phyloP scores from a whole-genome alignment of 345 rosid genomes.

The Mercurialis annua region DNA sequence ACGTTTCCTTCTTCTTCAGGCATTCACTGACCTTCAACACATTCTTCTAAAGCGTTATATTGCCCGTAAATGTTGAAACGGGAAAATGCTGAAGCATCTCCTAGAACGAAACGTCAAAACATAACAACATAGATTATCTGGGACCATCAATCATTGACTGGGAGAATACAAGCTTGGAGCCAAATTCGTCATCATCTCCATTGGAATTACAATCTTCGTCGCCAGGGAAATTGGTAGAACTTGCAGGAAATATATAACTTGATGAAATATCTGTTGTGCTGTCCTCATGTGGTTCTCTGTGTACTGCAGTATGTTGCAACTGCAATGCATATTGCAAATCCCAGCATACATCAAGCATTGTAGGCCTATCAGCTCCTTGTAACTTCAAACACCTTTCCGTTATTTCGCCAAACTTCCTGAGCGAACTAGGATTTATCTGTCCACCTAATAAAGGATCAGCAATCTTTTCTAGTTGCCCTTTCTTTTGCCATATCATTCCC shows the following conservation, averaged over 20 bases:
- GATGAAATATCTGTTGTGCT: neutral
- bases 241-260: neutral
- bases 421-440: neutral
- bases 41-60: no score
- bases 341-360: constrained; percentile 1
- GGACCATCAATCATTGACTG: neutral
- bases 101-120: no score
- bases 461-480: neutral
- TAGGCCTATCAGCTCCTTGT: constrained; percentile 3
- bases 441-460: neutral
- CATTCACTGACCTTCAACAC: no score
- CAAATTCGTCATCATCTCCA: neutral
- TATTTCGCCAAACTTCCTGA: constrained; percentile 5
- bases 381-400: neutral
- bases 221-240: neutral
- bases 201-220: neutral
- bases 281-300: constrained; percentile 2
- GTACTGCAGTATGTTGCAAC: neutral
- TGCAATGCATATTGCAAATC: constrained; percentile 4
- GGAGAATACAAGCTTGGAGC: neutral
- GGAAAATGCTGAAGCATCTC: no score
- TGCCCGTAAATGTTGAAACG: no score
- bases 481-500: neutral
- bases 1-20: no score
- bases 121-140: neutral